Conservation (phyloP, 345 rosid species). For the Salix dunnii region DNA sequence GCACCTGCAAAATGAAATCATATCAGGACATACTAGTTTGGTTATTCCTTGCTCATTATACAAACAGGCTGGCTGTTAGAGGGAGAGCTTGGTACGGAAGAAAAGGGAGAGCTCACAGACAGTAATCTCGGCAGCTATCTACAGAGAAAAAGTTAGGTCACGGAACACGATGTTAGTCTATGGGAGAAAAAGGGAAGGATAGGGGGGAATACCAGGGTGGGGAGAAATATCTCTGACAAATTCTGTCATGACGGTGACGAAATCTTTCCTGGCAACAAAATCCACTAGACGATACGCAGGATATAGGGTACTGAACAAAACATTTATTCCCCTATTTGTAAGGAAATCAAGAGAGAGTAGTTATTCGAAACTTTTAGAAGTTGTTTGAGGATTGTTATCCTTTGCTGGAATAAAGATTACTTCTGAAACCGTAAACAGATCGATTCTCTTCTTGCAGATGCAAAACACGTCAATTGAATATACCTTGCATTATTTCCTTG, state of each 20-base stretch:
- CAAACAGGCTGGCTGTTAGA: no score
- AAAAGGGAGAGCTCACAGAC: no score
- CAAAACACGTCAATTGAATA: neutral
- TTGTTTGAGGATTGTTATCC: no score
- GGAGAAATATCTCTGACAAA: neutral
- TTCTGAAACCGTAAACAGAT: constrained; percentile 9
- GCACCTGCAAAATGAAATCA: constrained; percentile 27
- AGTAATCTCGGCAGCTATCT: neutral
- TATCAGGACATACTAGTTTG: neutral
- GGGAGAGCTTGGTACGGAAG: no score
- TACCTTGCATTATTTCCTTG: neutral
- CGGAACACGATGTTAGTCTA: neutral
- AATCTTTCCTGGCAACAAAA: neutral
- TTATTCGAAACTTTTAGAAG: constrained; percentile 8
- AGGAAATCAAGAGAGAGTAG: neutral
- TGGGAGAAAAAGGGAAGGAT: neutral
- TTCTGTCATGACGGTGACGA: neutral
- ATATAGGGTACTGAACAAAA: neutral
- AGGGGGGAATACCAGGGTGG: neutral
- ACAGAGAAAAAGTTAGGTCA: neutral
- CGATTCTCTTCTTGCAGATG: constrained; percentile 17
- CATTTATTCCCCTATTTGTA: neutral
- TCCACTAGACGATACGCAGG: neutral
- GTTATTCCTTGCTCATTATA: no score
- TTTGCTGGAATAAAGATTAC: constrained; percentile 7